A percentile compares a stretch with the other conserved stretches of the same genome.
Conservation (phyloP, 176 grass and related monocot species). For the Carex cristatella region DNA sequence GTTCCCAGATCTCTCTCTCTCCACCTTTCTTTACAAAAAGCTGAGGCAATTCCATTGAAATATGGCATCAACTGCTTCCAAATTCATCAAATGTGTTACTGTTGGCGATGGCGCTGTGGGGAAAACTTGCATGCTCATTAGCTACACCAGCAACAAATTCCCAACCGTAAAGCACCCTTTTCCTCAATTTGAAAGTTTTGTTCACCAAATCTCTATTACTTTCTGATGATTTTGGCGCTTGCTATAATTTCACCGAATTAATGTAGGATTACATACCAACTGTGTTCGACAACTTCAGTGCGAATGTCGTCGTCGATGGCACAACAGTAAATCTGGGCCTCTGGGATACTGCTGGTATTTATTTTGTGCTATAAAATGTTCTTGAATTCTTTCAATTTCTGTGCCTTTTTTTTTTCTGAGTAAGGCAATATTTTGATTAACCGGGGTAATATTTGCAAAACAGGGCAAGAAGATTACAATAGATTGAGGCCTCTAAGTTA, state of each 20-base stretch:
- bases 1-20: background rate
- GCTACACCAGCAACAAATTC: slow-evolving; percentile 98
- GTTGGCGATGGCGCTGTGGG: slow-evolving; percentile 98
- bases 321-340: slow-evolving; percentile 89
- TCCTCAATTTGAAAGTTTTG: background rate
- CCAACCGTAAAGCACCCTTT: slow-evolving; percentile 46
- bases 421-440: background rate
- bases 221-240: no score
- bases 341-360: slow-evolving; percentile 81
- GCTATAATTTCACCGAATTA: background rate
- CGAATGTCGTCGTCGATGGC: slow-evolving; percentile 79
- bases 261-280: slow-evolving; percentile 83
- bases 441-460: slow-evolving; percentile 12
- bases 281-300: slow-evolving; percentile 93
- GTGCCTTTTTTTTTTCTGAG: background rate
- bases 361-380: background rate
- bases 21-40: slow-evolving; percentile 10
- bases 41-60: background rate
- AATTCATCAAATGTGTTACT: slow-evolving; percentile 99
- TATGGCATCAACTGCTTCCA: slow-evolving; percentile 72
- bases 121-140: slow-evolving; percentile 98
- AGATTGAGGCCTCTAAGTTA: slow-evolving; percentile 85
- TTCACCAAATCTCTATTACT: background rate
- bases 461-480: slow-evolving; percentile 96
- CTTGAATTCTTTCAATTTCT: background rate